A percentile compares a stretch with the other conserved stretches of the same genome.
phyloP scores from a whole-genome alignment of 73 alveolate species.

The Stentor coeruleus region DNA sequence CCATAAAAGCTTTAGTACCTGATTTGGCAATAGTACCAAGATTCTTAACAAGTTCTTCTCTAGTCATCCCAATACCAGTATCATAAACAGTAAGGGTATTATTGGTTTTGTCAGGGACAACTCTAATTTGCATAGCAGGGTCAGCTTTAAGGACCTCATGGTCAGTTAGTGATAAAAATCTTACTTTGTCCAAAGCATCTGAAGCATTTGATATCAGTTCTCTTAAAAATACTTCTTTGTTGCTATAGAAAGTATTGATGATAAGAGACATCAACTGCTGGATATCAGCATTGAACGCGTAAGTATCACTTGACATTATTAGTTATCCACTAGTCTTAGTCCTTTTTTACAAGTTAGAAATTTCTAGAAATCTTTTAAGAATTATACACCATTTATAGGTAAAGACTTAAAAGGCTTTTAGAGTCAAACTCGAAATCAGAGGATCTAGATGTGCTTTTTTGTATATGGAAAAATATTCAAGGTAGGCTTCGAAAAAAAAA shows the following conservation, averaged over 20 bases:
- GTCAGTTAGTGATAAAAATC: conserved; percentile 97
- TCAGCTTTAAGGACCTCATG: conserved; percentile 90
- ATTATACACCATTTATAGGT: too few relatives aligned
- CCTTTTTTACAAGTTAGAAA: background rate
- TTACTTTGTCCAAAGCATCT: conserved; percentile 99
- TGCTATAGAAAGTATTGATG: conserved; percentile 99
- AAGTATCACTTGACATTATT: conserved; percentile 40
- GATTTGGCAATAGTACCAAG: conserved; percentile 99
- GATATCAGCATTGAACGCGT: conserved; percentile 98
- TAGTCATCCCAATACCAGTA: conserved; percentile 99
- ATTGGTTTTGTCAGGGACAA: conserved; percentile 98
- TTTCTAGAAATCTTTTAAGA: too few relatives aligned
- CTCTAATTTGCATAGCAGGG: conserved; percentile 90
- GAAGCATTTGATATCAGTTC: conserved; percentile 99
- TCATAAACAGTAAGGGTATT: conserved; percentile 96
- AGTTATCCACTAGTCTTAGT: background rate
- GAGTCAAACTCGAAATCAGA: too few relatives aligned
- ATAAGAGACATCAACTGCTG: conserved; percentile 96
- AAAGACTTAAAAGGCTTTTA: too few relatives aligned
- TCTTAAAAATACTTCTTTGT: conserved; percentile 98
- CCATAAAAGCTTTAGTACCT: conserved; percentile 99
- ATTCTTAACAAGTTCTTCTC: conserved; percentile 97
- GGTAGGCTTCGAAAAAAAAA: too few relatives aligned
- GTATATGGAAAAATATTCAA: too few relatives aligned
- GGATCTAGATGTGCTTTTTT: too few relatives aligned